Percentiles rank a stretch among this genome's conserved stretches.
These are phyloP conservation scores for Thraustochytrium striatum DNA, from an alignment of 352 stramenopile species.

Conservation along the genomic window DNA sequence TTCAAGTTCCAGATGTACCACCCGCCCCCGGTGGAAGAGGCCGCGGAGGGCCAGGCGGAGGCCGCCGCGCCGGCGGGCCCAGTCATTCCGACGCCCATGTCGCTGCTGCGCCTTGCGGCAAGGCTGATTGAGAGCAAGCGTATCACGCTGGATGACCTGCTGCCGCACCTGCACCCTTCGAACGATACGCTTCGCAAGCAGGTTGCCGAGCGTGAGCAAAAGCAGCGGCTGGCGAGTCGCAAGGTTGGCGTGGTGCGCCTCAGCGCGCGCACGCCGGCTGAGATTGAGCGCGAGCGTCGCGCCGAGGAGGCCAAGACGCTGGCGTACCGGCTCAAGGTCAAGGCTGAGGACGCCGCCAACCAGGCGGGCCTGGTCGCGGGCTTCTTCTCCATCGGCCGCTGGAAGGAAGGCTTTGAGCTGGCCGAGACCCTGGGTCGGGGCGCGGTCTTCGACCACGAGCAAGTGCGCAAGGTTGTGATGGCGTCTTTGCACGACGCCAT, in stretches of 20 bases:
- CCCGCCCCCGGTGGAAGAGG: not conserved
- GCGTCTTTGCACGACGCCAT: conserved; percentile 2
- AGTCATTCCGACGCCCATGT: not conserved
- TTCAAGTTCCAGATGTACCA: conserved; percentile 43
- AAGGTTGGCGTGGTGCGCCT: conserved; percentile 9
- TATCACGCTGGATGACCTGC: not conserved
- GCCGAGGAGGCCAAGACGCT: not conserved
- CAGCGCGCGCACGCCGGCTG: conserved; percentile 4
- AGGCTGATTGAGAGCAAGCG: not conserved
- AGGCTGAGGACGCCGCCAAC: not conserved
- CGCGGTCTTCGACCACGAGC: conserved; percentile 22
- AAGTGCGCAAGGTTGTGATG: conserved; percentile 1
- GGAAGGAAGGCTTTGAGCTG: conserved; percentile 7
- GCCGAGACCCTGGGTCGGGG: not conserved
- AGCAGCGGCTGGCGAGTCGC: too few relatives aligned
- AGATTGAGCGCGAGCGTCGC: not conserved
- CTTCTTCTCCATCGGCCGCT: conserved; percentile 6
- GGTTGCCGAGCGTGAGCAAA: too few relatives aligned
- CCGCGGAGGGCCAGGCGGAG: not conserved
- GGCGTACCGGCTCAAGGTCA: not conserved
- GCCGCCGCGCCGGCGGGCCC: too few relatives aligned
- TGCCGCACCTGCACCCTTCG: conserved; percentile 32
- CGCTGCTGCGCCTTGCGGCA: too few relatives aligned
- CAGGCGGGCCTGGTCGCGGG: conserved; percentile 32
- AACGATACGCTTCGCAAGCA: not conserved